Evolutionary conservation across 169 alveolate genomes (phyloP), one percentile per base, ranked within the genome.

Genomic region (Theileria annulata): DNA sequence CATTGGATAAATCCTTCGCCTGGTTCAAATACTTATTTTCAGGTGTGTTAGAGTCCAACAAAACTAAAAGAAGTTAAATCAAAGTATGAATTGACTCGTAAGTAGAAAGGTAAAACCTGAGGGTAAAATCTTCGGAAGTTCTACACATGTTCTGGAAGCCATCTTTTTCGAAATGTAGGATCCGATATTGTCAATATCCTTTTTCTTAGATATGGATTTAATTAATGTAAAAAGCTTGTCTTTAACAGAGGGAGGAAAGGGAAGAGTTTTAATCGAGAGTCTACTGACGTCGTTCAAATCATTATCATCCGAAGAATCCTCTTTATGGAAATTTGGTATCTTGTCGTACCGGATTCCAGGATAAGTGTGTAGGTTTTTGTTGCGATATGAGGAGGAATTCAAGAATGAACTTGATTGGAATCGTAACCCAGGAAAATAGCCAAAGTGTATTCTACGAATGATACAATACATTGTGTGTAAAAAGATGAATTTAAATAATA

Each of bases 91-190:
- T n/a, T 35, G 28, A 83, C n/a, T 19, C 51, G 51, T 71, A 49
- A 54, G 63, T 28, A 23, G n/a, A n/a, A 15, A 56, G 71, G 71
- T 42, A 80, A 70, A 76, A 82, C 88, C 79, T 10, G 97, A 92
- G 6, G 94, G 93, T 42, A 88, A 77, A 25, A 91, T 88, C 37
- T 95, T 69, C 25, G 96, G 96, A 21, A 92, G 84, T 63, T 92
- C 96, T 12, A 84, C 96, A 33, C 94, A 87, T 21, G 87, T 84
- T 63, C 96, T 74, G 33, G 94, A 77, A 8, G 95, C 88, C 3
- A 81, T 31, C 71, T 90, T 68, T 21, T 73, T 85, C 30, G 92
- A 75, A 48, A 93, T 66, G 77, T 73, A 87, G 5, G 88, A 54
- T 3, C 95, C 96, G 67, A 87, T 75, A 60, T 86, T 86, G 62